A percentile compares a stretch with the other conserved stretches of the same genome.
phyloP scores from a whole-genome alignment of 306 rosid genomes.

The Casuarina glauca region DNA sequence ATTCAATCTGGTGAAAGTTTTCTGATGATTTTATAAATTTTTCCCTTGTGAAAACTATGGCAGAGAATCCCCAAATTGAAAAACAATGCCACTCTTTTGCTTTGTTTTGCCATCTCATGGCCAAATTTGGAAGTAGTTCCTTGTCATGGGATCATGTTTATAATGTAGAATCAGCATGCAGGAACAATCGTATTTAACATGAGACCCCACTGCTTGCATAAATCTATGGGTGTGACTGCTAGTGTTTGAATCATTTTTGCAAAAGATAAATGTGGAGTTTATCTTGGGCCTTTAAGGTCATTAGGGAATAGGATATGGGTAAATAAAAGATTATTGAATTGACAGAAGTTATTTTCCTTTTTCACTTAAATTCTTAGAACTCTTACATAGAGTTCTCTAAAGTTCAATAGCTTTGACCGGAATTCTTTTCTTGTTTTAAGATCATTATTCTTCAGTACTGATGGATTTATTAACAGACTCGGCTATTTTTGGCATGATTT shows the following conservation, averaged over 20 bases:
- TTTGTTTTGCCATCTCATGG: neutral
- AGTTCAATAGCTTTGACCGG: neutral
- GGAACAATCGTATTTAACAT: neutral
- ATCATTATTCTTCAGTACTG: neutral
- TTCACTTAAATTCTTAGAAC: neutral
- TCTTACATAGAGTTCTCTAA: neutral
- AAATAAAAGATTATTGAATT: neutral
- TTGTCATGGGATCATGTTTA: neutral
- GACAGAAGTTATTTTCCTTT: neutral
- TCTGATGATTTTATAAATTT: neutral
- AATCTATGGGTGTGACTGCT: neutral
- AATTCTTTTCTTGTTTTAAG: neutral
- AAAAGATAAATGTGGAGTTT: neutral
- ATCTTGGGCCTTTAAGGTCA: neutral
- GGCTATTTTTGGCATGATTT: conserved; percentile 13
- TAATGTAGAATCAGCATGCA: neutral
- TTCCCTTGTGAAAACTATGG: neutral
- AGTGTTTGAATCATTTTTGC: neutral
- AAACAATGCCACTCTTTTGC: neutral
- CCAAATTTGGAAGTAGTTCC: neutral
- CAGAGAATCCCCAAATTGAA: neutral
- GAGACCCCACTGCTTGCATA: conserved; percentile 10
- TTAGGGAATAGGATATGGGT: neutral
- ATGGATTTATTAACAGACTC: neutral
- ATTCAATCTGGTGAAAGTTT: neutral